A percentile compares a stretch with the other conserved stretches of the same genome.
Conservation (phyloP, 2,329 filamentous ascomycete genomes). For the Colletotrichum gloeosporioides region DNA sequence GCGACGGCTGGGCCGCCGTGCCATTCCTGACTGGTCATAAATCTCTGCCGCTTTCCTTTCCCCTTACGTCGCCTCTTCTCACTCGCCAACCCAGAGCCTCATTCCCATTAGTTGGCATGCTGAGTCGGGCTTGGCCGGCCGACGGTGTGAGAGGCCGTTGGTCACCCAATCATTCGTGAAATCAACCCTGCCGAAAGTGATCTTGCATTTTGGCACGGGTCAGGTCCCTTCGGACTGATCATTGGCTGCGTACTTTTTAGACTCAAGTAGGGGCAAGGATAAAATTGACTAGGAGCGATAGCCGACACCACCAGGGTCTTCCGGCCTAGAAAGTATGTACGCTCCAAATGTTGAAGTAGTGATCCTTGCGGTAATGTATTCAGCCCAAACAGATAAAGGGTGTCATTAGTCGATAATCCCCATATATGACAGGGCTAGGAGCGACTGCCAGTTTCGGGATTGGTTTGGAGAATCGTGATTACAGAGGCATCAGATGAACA, state of each 20-base stretch:
- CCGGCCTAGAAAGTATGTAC: background rate
- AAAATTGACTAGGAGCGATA: background rate
- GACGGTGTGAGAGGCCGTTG: background rate
- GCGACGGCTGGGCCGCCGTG: background rate
- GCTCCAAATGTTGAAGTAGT: background rate
- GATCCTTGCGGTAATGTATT: background rate
- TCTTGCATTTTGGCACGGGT: background rate
- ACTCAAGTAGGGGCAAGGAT: background rate
- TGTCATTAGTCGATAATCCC: accelerated
- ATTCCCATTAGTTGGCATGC: background rate
- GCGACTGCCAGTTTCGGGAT: too few species aligned
- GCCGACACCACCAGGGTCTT: background rate
- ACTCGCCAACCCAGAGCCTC: background rate
- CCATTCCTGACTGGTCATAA: background rate
- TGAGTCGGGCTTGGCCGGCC: background rate
- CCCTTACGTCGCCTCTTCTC: background rate
- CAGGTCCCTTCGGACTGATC: background rate
- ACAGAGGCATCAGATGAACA: background rate
- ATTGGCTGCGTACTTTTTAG: background rate
- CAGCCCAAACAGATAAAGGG: background rate
- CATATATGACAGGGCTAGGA: background rate
- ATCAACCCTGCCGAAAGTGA: background rate
- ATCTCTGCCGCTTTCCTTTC: background rate
- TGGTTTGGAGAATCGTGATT: too few species aligned
- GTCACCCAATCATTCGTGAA: background rate